Percentiles rank a stretch among this genome's conserved stretches.
Evolutionary conservation across 1,284 basidiomycete species (phyloP).

Genomic region (Lignosus rhinocerotis): DNA sequence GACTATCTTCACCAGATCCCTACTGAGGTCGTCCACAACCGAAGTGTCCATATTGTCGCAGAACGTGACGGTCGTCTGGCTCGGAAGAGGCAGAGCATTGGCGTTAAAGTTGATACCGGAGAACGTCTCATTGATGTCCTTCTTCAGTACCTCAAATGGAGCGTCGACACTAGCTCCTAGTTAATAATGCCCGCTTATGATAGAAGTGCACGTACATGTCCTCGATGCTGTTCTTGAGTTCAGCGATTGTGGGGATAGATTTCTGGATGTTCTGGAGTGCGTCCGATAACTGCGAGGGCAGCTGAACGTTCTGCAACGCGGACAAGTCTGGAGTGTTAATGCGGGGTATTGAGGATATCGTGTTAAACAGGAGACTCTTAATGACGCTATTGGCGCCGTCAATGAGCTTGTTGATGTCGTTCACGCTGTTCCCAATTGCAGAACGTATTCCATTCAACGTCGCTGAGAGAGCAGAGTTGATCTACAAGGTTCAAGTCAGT

Average conservation of each 20-base stretch:
- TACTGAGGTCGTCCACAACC: conserved; percentile 81
- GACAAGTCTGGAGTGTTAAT: conserved; percentile 74
- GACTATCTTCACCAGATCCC: conserved; percentile 72
- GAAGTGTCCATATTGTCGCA: conserved; percentile 79
- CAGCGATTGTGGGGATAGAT: conserved; percentile 78
- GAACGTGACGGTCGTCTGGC: conserved; percentile 63
- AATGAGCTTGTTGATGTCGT: conserved; percentile 62
- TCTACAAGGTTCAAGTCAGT: neutral
- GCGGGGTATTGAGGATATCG: conserved; percentile 54
- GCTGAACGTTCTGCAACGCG: conserved; percentile 74
- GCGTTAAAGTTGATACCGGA: conserved; percentile 68
- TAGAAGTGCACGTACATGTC: conserved; percentile 57
- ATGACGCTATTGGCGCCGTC: conserved; percentile 69
- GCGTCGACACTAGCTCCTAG: conserved; percentile 61
- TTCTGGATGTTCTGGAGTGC: conserved; percentile 75
- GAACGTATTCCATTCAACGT: neutral
- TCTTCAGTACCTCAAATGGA: conserved; percentile 84
- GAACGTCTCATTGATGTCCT: conserved; percentile 87
- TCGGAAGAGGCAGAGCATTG: conserved; percentile 73
- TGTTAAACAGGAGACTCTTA: conserved; percentile 69
- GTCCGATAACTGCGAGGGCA: conserved; percentile 81
- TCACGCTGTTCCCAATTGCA: conserved; percentile 48
- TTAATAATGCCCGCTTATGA: conserved; percentile 17
- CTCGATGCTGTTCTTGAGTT: conserved; percentile 75
- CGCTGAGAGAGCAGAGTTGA: conserved; percentile 40